phyloP scores from a whole-genome alignment of 129 eudicot species.

The Deinandra increscens region DNA sequence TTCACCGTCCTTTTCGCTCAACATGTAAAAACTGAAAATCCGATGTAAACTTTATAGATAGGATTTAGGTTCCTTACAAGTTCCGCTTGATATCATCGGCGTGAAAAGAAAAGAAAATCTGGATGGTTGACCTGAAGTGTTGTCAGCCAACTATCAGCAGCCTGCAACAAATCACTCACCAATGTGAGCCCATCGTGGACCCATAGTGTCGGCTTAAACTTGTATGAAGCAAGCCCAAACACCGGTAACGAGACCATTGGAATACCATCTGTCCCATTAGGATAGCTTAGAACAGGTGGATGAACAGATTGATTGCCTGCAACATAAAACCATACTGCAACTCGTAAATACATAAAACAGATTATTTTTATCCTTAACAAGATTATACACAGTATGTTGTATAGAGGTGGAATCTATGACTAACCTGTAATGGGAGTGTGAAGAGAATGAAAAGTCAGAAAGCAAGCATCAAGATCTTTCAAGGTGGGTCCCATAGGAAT shows the following conservation, averaged over 20 bases:
- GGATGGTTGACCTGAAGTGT: constrained; percentile 78
- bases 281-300: constrained; percentile 47
- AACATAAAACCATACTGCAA: constrained; percentile 2
- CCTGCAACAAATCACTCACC: constrained; percentile 53
- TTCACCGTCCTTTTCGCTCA: background rate
- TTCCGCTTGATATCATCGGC: constrained; percentile 40
- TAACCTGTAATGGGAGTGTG: constrained; percentile 67
- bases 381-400: background rate
- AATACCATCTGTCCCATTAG: constrained; percentile 53
- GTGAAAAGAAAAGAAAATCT: constrained; percentile 71
- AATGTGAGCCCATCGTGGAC: constrained; percentile 46
- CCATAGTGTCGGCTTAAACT: constrained; percentile 67
- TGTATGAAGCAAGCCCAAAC: constrained; percentile 86
- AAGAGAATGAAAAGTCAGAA: constrained; percentile 81
- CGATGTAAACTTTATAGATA: constrained; percentile 6
- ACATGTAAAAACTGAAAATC: background rate
- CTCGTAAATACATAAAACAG: background rate
- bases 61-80: constrained; percentile 21
- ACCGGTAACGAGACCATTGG: constrained; percentile 65
- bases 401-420: background rate
- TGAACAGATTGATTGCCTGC: constrained; percentile 49
- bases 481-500: constrained; percentile 84
- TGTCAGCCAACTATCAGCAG: constrained; percentile 64
- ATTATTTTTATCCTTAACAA: background rate
- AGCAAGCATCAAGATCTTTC: constrained; percentile 91